phyloP scores from a whole-genome alignment of 192 early-diverging fungal species.

The Linnemannia elongata region DNA sequence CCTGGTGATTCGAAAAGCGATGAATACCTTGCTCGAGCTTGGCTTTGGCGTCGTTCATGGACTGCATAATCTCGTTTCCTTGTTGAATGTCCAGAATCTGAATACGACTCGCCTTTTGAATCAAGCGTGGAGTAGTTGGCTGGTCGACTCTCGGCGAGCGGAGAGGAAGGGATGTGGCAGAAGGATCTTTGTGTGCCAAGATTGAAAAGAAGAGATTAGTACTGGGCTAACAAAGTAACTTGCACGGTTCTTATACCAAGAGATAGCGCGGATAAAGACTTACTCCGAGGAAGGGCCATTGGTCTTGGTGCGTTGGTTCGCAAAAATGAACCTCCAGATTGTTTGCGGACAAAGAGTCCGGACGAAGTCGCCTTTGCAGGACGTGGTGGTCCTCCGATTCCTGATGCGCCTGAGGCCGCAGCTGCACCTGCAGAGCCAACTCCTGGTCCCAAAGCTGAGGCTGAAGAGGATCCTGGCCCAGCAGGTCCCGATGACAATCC shows the following conservation, averaged over 20 bases:
- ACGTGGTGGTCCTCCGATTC: slow-evolving; percentile 21
- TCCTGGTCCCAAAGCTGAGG: background rate
- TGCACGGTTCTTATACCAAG: background rate
- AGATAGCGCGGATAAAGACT: background rate
- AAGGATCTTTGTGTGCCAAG: slow-evolving; percentile 19
- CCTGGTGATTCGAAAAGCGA: background rate
- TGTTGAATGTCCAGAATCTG: slow-evolving; percentile 56
- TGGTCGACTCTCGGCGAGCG: slow-evolving; percentile 42
- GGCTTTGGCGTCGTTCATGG: slow-evolving; percentile 42
- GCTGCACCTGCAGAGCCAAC: background rate
- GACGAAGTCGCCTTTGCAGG: slow-evolving; percentile 29
- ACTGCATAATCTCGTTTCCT: slow-evolving; percentile 55
- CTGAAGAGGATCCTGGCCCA: background rate
- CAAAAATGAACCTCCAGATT: slow-evolving; percentile 41
- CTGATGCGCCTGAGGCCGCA: background rate
- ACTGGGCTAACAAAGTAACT: background rate
- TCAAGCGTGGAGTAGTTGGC: slow-evolving; percentile 37
- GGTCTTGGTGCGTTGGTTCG: slow-evolving; percentile 50
- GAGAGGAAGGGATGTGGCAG: slow-evolving; percentile 34
- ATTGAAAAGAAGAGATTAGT: background rate
- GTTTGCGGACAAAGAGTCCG: slow-evolving; percentile 39
- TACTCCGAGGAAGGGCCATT: slow-evolving; percentile 46
- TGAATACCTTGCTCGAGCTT: slow-evolving; percentile 40
- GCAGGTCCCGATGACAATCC: background rate
- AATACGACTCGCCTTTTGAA: slow-evolving; percentile 42